Conservation (phyloP, 2,329 filamentous ascomycete species). For the Xylaria sp. region DNA sequence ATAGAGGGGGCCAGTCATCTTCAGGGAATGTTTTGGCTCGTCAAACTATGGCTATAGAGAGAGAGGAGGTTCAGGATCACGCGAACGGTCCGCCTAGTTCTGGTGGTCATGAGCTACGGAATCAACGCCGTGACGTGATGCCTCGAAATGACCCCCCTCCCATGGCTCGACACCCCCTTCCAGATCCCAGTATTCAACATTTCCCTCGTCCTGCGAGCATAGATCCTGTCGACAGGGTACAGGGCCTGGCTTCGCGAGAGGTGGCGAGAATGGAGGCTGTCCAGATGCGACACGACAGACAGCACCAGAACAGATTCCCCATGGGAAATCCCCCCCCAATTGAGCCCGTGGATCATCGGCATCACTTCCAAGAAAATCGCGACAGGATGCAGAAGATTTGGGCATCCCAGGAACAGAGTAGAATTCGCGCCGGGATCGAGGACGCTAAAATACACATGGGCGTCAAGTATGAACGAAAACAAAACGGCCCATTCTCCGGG, state of each 20-base stretch:
- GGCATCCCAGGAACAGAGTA: constrained; percentile 59
- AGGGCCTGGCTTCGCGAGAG: constrained; percentile 61
- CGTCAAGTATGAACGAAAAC: constrained; percentile 71
- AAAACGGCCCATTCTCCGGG: constrained; percentile 68
- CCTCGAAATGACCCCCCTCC: constrained; percentile 45
- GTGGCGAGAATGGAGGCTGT: constrained; percentile 62
- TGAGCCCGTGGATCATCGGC: constrained; percentile 39
- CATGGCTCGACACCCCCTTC: constrained; percentile 48
- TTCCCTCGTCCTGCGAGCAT: constrained; percentile 48
- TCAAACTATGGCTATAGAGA: constrained; percentile 30
- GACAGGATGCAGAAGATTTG: constrained; percentile 66
- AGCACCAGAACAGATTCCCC: constrained; percentile 56
- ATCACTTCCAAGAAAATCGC: constrained; percentile 61
- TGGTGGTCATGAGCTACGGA: constrained; percentile 53
- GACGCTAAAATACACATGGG: constrained; percentile 68
- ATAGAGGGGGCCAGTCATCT: constrained; percentile 39
- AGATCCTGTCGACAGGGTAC: constrained; percentile 59
- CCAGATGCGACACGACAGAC: constrained; percentile 62
- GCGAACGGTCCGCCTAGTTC: constrained; percentile 27
- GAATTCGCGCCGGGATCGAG: constrained; percentile 50
- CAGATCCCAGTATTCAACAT: constrained; percentile 51
- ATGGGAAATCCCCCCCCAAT: constrained; percentile 25
- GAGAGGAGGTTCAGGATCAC: constrained; percentile 38
- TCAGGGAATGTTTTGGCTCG: constrained; percentile 28
- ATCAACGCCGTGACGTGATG: constrained; percentile 54